These are phyloP conservation scores for Globisporangium canariense DNA, from an alignment of 352 stramenopile species.

Conservation along the genomic window DNA sequence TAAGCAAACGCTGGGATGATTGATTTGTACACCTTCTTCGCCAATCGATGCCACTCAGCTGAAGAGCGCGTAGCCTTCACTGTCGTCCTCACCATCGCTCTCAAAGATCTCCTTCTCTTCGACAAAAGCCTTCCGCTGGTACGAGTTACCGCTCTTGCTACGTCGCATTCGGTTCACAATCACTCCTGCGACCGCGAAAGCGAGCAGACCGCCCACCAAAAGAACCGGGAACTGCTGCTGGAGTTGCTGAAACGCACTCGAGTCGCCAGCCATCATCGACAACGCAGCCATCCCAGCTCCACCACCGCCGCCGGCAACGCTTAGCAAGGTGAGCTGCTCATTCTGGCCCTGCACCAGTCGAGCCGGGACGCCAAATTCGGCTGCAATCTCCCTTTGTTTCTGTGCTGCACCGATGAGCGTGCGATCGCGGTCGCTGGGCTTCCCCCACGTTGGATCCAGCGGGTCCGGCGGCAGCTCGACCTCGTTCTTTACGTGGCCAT, in stretches of 20 bases:
- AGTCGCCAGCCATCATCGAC: too few relatives aligned
- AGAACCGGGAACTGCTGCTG: too few relatives aligned
- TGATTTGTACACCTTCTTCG: not conserved
- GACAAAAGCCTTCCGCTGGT: not conserved
- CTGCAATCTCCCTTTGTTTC: not conserved
- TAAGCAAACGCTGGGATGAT: not conserved
- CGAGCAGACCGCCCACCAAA: too few relatives aligned
- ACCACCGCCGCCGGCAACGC: not conserved
- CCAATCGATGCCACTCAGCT: not conserved
- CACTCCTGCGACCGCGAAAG: too few relatives aligned
- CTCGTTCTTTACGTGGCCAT: not conserved
- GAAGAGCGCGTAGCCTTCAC: constrained; percentile 1
- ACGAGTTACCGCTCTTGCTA: not conserved
- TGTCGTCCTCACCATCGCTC: not conserved
- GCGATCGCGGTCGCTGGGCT: not conserved
- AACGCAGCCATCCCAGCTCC: not conserved
- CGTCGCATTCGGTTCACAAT: too few relatives aligned
- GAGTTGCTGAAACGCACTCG: not conserved
- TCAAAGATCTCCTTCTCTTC: not conserved
- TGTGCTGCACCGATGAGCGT: not conserved
- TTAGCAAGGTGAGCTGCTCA: not conserved
- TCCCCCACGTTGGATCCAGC: constrained; percentile 1
- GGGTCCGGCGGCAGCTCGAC: constrained; percentile 2
- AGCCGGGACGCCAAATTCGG: constrained; percentile 2
- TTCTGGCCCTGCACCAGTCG: not conserved